Evolutionary conservation across 129 eudicot genomes (phyloP), one percentile per base, ranked within the genome.

Genomic region (Flaveria bidentis): DNA sequence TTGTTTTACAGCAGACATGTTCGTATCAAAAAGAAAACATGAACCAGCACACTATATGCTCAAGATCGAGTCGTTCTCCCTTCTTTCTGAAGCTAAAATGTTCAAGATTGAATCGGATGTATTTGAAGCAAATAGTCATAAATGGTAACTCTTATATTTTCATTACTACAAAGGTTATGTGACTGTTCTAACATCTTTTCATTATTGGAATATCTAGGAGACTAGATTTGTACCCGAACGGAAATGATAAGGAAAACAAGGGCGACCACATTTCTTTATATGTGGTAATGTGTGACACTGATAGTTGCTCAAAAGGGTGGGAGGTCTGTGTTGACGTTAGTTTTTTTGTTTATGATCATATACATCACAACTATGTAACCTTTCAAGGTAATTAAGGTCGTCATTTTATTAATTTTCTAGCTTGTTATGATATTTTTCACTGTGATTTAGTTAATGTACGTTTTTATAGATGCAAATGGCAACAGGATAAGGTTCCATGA

Each of bases 21-120:
- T 67, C 25, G 26, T 69, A 66, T 52, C 75, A 13, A 66, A 28
- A 26, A 75, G 81, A 75, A 64, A 69, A 7, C 20, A 44, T 25
- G 63, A 56, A 22, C 87, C 82, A 12, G 47, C 66, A 4, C 82
- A 82, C 74, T 82, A 76, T 58, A 41, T 64, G 72, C 42, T 77
- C 53, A 78, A 52, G 49, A 68, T 83, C 4, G 81, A 83, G 55
- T 41, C 66, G 0, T 83, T 69, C 45, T 83, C 87, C 3, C 28
- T 74, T 28, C 76, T 83, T 57, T 28, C 14, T 45, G 73, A 77
- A 77, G 75, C 67, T 67, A 0, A n/a, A 36, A 67, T 46, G 1
- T 9, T 1, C 12, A 67, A 39, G 46, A 66, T 66, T 22, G 68
- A 77, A 53, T 77, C 75, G 0, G 81, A 77, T 52, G 56, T 67